Conservation (phyloP, 2,329 filamentous ascomycete genomes). For the Clonostachys chloroleuca region DNA sequence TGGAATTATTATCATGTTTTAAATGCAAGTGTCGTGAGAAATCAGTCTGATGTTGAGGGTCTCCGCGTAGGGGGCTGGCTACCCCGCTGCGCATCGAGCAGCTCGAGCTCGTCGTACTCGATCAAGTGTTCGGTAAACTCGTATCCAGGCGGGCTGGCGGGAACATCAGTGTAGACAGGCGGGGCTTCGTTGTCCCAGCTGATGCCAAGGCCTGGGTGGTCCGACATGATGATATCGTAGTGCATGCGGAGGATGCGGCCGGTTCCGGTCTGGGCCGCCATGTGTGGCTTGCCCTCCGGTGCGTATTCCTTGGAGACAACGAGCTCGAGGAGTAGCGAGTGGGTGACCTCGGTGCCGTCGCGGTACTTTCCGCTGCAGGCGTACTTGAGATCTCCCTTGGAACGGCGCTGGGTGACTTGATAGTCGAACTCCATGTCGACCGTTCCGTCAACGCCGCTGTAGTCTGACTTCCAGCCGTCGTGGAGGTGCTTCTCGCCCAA, state of each 20-base stretch:
- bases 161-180: constrained; percentile 90
- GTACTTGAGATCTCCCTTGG: constrained; percentile 50
- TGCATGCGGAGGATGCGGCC: constrained; percentile 91
- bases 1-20: too few relatives aligned
- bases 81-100: neutral
- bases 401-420: constrained; percentile 13
- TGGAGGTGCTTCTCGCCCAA: constrained; percentile 81
- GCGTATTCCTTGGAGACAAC: constrained; percentile 90
- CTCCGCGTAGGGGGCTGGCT: neutral
- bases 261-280: constrained; percentile 81
- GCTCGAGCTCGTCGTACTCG: constrained; percentile 29
- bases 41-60: neutral
- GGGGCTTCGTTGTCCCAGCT: constrained; percentile 97
- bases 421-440: constrained; percentile 74
- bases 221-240: constrained; percentile 78
- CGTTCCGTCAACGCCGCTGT: constrained; percentile 43
- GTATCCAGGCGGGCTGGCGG: constrained; percentile 76
- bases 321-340: constrained; percentile 87
- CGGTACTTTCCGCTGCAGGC: constrained; percentile 73
- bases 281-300: constrained; percentile 60
- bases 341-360: constrained; percentile 73
- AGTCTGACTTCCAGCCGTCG: constrained; percentile 82
- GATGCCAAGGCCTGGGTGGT: constrained; percentile 81
- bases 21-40: too few relatives aligned
- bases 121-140: constrained; percentile 25